Conservation (phyloP, 176 grass and related monocot species). For the Carex parvula region DNA sequence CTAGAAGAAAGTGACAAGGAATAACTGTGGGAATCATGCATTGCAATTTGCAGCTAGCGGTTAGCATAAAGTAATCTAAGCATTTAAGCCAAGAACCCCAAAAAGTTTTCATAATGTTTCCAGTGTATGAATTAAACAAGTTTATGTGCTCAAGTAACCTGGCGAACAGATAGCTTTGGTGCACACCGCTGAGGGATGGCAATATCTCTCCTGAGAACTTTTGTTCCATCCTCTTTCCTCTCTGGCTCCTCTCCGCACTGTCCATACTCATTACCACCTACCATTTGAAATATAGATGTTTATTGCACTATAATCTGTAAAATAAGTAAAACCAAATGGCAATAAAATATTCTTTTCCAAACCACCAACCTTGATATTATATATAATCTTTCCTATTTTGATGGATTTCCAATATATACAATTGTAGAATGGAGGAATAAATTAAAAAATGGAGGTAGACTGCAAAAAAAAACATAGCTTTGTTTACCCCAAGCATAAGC, state of each 20-base stretch:
- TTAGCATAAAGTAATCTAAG: background rate
- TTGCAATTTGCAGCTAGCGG: conserved; percentile 3
- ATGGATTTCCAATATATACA: background rate
- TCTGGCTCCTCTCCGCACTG: conserved; percentile 94
- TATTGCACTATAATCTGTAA: background rate
- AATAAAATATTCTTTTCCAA: background rate
- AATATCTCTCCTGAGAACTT: conserved; percentile 83
- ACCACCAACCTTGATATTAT: background rate
- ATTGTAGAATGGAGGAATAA: background rate
- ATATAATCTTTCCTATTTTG: background rate
- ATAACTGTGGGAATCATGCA: conserved; percentile 36
- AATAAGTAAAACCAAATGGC: conserved; percentile 15
- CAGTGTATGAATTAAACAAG: background rate
- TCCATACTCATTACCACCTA: conserved; percentile 95
- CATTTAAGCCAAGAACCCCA: conserved; percentile 1
- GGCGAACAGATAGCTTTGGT: conserved; percentile 76
- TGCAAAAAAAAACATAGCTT: background rate
- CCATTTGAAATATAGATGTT: background rate
- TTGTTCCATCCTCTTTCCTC: conserved; percentile 88
- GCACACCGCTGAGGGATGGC: conserved; percentile 66
- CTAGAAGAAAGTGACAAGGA: conserved; percentile 30
- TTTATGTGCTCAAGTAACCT: conserved; percentile 48
- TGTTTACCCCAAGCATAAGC: conserved; percentile 84
- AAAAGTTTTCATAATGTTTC: conserved; percentile 27
- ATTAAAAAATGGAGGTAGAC: background rate